Base-by-base conservation (phyloP, 352 stramenopile genomes). In the Pythium dissotocum region DNA sequence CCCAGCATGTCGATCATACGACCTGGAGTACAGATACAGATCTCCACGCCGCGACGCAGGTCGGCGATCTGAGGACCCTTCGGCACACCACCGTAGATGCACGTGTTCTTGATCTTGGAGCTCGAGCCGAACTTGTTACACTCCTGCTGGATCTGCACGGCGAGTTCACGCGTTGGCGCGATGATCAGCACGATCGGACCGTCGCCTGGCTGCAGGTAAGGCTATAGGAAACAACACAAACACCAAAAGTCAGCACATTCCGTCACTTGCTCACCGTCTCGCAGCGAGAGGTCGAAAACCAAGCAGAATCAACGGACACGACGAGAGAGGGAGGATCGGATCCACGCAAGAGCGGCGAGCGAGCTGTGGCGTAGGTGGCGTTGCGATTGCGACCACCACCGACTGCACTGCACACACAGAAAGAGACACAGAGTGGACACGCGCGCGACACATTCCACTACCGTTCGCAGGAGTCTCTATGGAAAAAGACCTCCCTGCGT, bases 101-200 rank as follows among this genome's bases (percentile, higher is more conserved):
- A 99, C 49, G 97, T 99, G 77, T 99, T 99, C 75, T 99, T 99
- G 76, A 99, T 99, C 72, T 98, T 98, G 13, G 90, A 98, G 36
- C 89, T 98, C 2, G 78, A 75, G 38, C 97, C 97, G 76, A 99
- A 99, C 75, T 99, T 99, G 85, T 99, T 97, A 67, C 94, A 98
- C 77, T 99, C 97, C 66, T 98, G 87, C 71, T 99, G 98, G 78
- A 99, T 99, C 83, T 99, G 98, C 36, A 99, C 87, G 21, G 98
- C 98, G 40, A 99, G 90, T 78, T 99, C 98, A 70, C 98, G 94
- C 32, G 98, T 99, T 24, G 98, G 97, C 13, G 98, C 97, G 56
- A 99, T 91, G 6, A 99, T 93, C 38, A 99, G 82, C 10, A 99
- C 95, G 76, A 99, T 99, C 24, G 98, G 98, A 36, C 98, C 98